Conservation (phyloP, 371 early-diverging fungal species). For the Synchytrium microbalum region DNA sequence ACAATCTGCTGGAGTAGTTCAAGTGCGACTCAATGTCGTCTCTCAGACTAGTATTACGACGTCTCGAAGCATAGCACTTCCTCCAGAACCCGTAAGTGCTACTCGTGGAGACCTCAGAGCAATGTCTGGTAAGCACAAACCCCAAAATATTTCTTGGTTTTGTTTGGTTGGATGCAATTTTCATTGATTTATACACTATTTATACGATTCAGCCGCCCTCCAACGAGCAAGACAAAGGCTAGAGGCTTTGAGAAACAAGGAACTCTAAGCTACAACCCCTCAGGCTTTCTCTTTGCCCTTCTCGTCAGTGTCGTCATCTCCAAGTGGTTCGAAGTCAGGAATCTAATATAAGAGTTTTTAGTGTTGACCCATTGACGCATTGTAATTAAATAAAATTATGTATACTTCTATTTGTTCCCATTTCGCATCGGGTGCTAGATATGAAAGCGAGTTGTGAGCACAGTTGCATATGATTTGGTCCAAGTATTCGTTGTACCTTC, state of each 20-base stretch:
- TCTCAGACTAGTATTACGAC: conserved; percentile 17
- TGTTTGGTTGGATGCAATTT: no score
- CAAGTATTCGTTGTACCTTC: not conserved
- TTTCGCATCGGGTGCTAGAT: not conserved
- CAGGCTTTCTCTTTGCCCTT: conserved; percentile 23
- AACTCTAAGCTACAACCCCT: not conserved
- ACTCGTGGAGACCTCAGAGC: conserved; percentile 15
- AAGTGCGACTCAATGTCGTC: conserved; percentile 19
- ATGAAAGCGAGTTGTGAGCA: not conserved
- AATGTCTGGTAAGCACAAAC: conserved; percentile 16
- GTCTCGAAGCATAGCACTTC: not conserved
- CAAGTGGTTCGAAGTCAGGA: conserved; percentile 28
- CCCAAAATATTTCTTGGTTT: not conserved
- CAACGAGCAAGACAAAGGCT: conserved; percentile 27
- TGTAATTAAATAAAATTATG: conserved; percentile 1
- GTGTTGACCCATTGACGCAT: conserved; percentile 24
- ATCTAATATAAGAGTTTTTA: conserved; percentile 6
- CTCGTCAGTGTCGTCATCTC: conserved; percentile 6
- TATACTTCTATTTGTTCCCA: not conserved
- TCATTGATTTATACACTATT: not conserved
- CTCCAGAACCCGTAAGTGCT: conserved; percentile 9
- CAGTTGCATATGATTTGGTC: not conserved
- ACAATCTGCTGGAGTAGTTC: conserved; percentile 28
- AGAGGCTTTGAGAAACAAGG: conserved; percentile 14
- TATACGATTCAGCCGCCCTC: conserved; percentile 20